Evolutionary conservation across 1,139 yeast species (phyloP), one percentile per base, ranked within the genome.

Genomic region (Pichia sp.): DNA sequence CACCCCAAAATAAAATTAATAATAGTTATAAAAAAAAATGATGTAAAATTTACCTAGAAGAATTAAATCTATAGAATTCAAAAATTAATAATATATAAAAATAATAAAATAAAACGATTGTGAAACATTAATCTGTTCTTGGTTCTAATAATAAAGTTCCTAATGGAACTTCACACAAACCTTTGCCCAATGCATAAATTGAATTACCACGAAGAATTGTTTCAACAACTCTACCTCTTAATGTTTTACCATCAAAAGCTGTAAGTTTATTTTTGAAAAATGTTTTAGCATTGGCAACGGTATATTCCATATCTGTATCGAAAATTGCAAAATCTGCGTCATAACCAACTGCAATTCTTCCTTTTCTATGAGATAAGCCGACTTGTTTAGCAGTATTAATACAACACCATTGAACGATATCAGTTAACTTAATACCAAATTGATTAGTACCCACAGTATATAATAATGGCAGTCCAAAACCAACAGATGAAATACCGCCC

Each of bases 401-500:
- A 30, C 87, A 77, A 49, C 95, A 84, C 95, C 96, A 86, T 53
- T 69, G 69, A 39, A 78, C 78, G 46, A 89, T 81, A 51, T 85
- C 87, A 2, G 69, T 66, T 20, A 87, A 62, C 0, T 77, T 58
- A 20, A 82, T 69, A 22, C 78, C 80, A 40, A 55, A 54, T 3
- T 81, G 78, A 16, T 64, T 49, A 44, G 67, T 65, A 8, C 90
- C 89, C 56, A 83, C 89, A 2, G 96, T 85, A 71, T 76, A 81
- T 47, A 90, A 66, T 37, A 89, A 73, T 0, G 95, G 85, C 44
- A 90, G 72, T 0, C 97, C 97, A 42, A 89, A 77, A 0, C 97
- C 97, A 27, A 90, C 94, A 2, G 96, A 85, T 2, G 95, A 76
- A 42, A 90, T 87, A n/a, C 97, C 97, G 40, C 97, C 97, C 97